A percentile compares a stretch with the other conserved stretches of the same genome.
These are phyloP conservation scores for Ogataea trehalophila DNA, from an alignment of 805 yeast genomes.

Conservation along the genomic window DNA sequence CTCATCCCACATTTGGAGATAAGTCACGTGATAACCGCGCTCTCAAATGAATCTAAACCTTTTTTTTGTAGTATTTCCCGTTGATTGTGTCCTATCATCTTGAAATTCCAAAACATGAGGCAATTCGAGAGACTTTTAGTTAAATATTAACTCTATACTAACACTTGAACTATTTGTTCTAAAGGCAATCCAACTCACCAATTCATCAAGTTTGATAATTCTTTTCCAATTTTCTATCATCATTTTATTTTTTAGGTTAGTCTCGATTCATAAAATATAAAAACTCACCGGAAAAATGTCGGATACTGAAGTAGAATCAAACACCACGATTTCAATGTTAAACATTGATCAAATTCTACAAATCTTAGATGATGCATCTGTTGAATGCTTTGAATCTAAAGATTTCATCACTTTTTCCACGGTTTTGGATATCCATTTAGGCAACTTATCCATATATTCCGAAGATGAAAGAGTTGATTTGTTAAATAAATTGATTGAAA, in stretches of 20 bases:
- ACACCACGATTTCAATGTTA: slow-evolving; percentile 8
- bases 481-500: slow-evolving; percentile 39
- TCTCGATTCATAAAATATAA: background rate
- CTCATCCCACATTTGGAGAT: too few relatives aligned
- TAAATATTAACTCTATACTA: too few relatives aligned
- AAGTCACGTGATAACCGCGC: too few relatives aligned
- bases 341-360: slow-evolving; percentile 9
- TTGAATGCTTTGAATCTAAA: slow-evolving; percentile 34
- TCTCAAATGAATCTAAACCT: too few relatives aligned
- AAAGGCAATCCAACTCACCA: too few relatives aligned
- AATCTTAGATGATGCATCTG: slow-evolving; percentile 22
- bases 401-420: slow-evolving; percentile 75
- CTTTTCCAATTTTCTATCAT: too few relatives aligned
- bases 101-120: too few relatives aligned
- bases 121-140: too few relatives aligned
- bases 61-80: too few relatives aligned
- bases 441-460: slow-evolving; percentile 42
- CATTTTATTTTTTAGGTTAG: too few relatives aligned
- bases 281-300: slow-evolving; percentile 3
- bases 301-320: slow-evolving; percentile 10
- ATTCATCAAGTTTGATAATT: background rate
- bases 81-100: too few relatives aligned
- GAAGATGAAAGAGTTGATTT: slow-evolving; percentile 46
- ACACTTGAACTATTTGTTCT: too few relatives aligned
- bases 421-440: slow-evolving; percentile 55